Conservation (phyloP, 1,284 basidiomycete species). For the Melanopsichium pennsylvanicum region DNA sequence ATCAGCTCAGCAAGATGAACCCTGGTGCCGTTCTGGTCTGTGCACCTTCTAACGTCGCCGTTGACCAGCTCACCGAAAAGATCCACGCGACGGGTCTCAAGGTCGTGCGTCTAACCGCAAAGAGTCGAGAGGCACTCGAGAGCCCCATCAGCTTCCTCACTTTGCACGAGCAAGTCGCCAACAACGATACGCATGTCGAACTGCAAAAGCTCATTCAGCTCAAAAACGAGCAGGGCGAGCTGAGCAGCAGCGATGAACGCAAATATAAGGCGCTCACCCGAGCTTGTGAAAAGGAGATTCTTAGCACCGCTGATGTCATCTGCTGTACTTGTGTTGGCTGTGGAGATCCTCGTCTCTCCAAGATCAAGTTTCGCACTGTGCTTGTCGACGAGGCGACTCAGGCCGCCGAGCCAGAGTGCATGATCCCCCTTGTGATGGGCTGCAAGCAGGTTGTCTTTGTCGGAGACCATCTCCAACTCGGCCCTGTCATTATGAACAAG, state of each 20-base stretch:
- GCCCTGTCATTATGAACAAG: constrained; percentile 99
- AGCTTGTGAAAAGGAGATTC: constrained; percentile 95
- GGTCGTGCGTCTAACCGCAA: constrained; percentile 95
- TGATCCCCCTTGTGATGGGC: constrained; percentile 97
- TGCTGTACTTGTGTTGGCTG: constrained; percentile 98
- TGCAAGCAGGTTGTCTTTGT: constrained; percentile 98
- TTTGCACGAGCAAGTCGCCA: constrained; percentile 95
- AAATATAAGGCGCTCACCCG: constrained; percentile 96
- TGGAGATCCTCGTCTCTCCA: constrained; percentile 91
- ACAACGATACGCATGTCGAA: constrained; percentile 78
- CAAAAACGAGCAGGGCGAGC: constrained; percentile 95
- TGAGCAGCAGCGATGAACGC: constrained; percentile 93
- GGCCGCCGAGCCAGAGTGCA: constrained; percentile 97
- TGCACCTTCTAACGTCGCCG: constrained; percentile 98
- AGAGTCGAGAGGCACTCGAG: constrained; percentile 95
- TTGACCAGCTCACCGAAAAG: constrained; percentile 98
- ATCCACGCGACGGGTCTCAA: constrained; percentile 96
- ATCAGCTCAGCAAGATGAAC: constrained; percentile 99
- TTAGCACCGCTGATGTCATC: constrained; percentile 94
- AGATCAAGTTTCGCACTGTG: constrained; percentile 97
- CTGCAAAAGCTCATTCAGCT: constrained; percentile 96
- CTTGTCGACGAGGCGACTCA: constrained; percentile 99
- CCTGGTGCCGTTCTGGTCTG: constrained; percentile 98
- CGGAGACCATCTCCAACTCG: constrained; percentile 95
- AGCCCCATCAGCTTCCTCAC: constrained; percentile 92